These are phyloP conservation scores for Penicillium sp. DNA, from an alignment of 2,329 filamentous ascomycete species.

Conservation along the genomic window DNA sequence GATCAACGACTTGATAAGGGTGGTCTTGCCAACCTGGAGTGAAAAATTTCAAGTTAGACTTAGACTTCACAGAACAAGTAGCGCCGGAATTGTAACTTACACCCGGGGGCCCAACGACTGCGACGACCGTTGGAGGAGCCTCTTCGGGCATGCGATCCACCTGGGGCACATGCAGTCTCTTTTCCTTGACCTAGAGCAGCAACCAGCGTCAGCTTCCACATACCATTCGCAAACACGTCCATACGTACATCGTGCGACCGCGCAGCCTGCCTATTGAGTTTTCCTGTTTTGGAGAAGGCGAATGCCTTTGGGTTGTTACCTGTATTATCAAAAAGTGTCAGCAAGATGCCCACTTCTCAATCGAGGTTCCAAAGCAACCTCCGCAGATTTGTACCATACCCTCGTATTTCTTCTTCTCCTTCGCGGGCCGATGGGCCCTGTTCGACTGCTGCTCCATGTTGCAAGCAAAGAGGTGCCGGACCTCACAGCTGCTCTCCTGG, in stretches of 20 bases:
- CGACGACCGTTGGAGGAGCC: slow-evolving; percentile 86
- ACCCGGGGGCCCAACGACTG: slow-evolving; percentile 90
- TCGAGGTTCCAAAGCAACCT: slow-evolving; percentile 6
- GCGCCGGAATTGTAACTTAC: slow-evolving; percentile 49
- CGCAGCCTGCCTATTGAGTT: slow-evolving; percentile 66
- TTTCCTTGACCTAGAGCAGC: slow-evolving; percentile 77
- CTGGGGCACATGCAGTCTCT: slow-evolving; percentile 90
- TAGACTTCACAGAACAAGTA: background rate
- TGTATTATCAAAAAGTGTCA: slow-evolving; percentile 30
- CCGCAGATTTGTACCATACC: slow-evolving; percentile 46
- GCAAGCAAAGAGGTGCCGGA: slow-evolving; percentile 26
- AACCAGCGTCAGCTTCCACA: slow-evolving; percentile 15
- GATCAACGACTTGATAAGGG: slow-evolving; percentile 89
- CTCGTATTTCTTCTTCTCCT: slow-evolving; percentile 78
- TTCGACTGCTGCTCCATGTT: slow-evolving; percentile 81
- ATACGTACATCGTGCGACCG: slow-evolving; percentile 54
- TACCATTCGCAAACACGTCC: background rate
- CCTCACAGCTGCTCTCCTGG: slow-evolving; percentile 24
- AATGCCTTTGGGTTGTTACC: slow-evolving; percentile 89
- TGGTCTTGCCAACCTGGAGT: slow-evolving; percentile 74
- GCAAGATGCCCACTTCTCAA: background rate
- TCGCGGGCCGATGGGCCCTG: slow-evolving; percentile 78
- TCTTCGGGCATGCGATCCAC: slow-evolving; percentile 95
- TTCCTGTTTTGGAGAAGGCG: slow-evolving; percentile 77
- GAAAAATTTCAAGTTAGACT: slow-evolving; percentile 8